Conservation (phyloP, 148 eudicot genomes). For the Fagopyrum homotropicum region DNA sequence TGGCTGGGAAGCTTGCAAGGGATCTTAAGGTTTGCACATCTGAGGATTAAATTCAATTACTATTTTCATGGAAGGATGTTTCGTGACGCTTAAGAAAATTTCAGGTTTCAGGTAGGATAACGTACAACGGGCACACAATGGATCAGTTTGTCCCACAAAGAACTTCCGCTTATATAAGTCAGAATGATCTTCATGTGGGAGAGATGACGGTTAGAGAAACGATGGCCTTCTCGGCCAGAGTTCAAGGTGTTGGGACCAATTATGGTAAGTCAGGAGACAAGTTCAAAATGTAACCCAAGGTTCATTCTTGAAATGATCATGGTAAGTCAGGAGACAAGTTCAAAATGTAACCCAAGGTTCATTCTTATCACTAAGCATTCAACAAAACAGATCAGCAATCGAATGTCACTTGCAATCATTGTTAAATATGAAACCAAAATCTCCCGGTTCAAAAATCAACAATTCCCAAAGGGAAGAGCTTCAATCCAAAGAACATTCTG, state of each 20-base stretch:
- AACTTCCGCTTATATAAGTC: conserved; percentile 17
- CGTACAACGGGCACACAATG: conserved; percentile 17
- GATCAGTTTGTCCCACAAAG: conserved; percentile 13
- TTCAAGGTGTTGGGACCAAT: conserved; percentile 15
- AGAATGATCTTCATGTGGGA: conserved; percentile 15
- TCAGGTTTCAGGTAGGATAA: conserved; percentile 6
- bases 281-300: not conserved
- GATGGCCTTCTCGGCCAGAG: conserved; percentile 14
- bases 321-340: no score
- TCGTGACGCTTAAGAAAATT: not conserved
- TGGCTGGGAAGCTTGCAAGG: conserved; percentile 14
- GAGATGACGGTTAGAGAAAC: conserved; percentile 15
- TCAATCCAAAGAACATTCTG: not conserved
- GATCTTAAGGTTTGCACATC: conserved; percentile 11
- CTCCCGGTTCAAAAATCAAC: not conserved
- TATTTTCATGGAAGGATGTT: not conserved
- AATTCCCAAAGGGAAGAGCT: not conserved
- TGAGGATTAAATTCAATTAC: not conserved
- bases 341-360: no score
- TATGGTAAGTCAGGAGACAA: conserved; percentile 3
- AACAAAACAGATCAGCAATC: not conserved
- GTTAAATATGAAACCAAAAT: not conserved
- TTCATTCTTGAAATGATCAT: not conserved
- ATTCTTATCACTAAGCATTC: not conserved
- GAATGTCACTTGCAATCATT: not conserved